Evolutionary conservation across 1,139 yeast species (phyloP).

Genomic region (Eremothecium coryli): DNA sequence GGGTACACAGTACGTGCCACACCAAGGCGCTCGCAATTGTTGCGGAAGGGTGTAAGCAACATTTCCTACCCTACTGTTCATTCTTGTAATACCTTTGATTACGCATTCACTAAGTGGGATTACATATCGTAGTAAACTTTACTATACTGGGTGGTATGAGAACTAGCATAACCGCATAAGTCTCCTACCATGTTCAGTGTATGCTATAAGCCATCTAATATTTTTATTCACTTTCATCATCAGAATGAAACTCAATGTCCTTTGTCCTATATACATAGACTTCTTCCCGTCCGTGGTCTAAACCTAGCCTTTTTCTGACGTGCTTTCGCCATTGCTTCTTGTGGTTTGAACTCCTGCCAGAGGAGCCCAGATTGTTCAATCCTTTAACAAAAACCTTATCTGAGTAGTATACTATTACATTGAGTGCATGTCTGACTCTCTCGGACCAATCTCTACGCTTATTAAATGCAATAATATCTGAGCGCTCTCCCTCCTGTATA

Average conservation of each 20-base stretch:
- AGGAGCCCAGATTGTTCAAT: conserved; percentile 29
- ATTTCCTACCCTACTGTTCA: no score
- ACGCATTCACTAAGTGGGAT: no score
- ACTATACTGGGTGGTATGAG: no score
- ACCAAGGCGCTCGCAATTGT: no score
- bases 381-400: conserved; percentile 54
- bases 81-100: no score
- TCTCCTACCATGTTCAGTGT: no score
- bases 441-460: conserved; percentile 1
- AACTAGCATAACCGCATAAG: no score
- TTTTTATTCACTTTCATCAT: background rate
- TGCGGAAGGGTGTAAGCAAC: no score
- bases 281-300: conserved; percentile 24
- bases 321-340: conserved; percentile 14
- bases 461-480: background rate
- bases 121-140: no score
- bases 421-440: conserved; percentile 26
- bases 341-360: conserved; percentile 4
- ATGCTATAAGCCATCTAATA: no score
- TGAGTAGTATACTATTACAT: conserved; percentile 38
- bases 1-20: no score
- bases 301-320: conserved; percentile 24
- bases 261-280: conserved; percentile 51
- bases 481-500: conserved; percentile 2
- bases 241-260: conserved; percentile 40